phyloP scores from a whole-genome alignment of 768 basidiomycete species.

The Tulasnella sp. region DNA sequence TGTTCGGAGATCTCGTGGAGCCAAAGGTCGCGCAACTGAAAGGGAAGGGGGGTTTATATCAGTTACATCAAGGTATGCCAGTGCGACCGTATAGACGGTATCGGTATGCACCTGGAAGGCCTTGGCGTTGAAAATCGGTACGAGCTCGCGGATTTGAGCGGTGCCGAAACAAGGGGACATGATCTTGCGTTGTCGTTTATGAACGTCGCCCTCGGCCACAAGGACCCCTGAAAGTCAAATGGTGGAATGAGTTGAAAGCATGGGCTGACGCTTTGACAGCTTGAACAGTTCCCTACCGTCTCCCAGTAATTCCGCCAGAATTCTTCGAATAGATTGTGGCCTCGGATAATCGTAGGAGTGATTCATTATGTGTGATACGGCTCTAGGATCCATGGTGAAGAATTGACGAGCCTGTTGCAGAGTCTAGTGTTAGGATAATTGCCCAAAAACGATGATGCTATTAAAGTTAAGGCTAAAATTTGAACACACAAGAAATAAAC shows the following conservation, averaged over 20 bases:
- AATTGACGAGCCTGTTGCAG: too few relatives aligned
- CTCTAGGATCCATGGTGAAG: not conserved
- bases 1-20: not conserved
- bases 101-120: slow-evolving; percentile 32
- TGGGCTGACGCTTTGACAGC: not conserved
- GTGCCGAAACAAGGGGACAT: slow-evolving; percentile 55
- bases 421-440: too few relatives aligned
- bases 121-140: slow-evolving; percentile 47
- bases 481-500: slow-evolving; percentile 26
- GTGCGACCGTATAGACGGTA: not conserved
- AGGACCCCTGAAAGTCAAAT: not conserved
- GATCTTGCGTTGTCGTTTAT: not conserved
- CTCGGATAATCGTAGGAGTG: slow-evolving; percentile 13
- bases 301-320: not conserved
- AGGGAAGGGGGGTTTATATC: not conserved
- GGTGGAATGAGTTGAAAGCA: too few relatives aligned
- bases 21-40: not conserved
- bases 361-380: not conserved
- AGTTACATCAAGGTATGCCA: not conserved
- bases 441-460: too few relatives aligned
- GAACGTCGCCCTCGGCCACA: not conserved
- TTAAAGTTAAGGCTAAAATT: too few relatives aligned
- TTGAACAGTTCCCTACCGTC: not conserved
- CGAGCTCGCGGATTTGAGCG: slow-evolving; percentile 46
- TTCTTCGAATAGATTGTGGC: not conserved